Evolutionary conservation across 805 yeast genomes (phyloP).

Genomic region (Myxozyma sirexii): DNA sequence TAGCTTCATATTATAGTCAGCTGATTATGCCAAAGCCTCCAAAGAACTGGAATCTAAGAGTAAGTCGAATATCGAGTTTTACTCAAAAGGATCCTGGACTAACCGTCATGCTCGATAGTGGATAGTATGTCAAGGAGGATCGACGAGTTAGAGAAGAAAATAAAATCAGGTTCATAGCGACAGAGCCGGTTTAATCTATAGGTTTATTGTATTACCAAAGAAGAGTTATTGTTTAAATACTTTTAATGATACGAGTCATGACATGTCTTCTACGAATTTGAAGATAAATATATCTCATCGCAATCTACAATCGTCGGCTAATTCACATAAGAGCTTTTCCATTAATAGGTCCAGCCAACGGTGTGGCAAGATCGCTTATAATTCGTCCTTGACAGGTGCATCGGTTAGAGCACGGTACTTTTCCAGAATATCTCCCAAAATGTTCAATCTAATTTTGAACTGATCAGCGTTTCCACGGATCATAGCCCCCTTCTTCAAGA

Average conservation of each 20-base stretch:
- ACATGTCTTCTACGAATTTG: too few species aligned
- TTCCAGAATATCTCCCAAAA: slow-evolving; percentile 45
- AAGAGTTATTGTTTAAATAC: too few species aligned
- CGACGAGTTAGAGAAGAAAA: slow-evolving; percentile 21
- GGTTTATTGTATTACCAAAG: too few species aligned
- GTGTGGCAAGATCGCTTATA: slow-evolving; percentile 2
- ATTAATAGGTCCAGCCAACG: too few species aligned
- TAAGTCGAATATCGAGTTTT: not conserved
- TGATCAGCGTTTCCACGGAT: slow-evolving; percentile 52
- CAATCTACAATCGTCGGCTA: too few species aligned
- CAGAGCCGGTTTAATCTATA: not conserved
- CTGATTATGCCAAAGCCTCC: slow-evolving; percentile 9
- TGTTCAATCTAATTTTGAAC: slow-evolving; percentile 55
- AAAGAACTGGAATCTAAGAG: slow-evolving; percentile 21
- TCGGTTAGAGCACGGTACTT: slow-evolving; percentile 8
- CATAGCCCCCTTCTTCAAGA: slow-evolving; percentile 47
- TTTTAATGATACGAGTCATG: too few species aligned
- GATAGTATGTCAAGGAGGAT: slow-evolving; percentile 20
- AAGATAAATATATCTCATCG: too few species aligned
- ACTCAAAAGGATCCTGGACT: not conserved
- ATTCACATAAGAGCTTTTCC: not conserved
- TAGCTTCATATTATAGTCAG: not conserved
- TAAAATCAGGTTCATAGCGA: not conserved
- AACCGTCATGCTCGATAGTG: slow-evolving; percentile 9
- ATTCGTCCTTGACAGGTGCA: slow-evolving; percentile 20